Evolutionary conservation across 2,329 filamentous ascomycete species (phyloP), one percentile per base, ranked within the genome.

Genomic region (Fusarium succisae): DNA sequence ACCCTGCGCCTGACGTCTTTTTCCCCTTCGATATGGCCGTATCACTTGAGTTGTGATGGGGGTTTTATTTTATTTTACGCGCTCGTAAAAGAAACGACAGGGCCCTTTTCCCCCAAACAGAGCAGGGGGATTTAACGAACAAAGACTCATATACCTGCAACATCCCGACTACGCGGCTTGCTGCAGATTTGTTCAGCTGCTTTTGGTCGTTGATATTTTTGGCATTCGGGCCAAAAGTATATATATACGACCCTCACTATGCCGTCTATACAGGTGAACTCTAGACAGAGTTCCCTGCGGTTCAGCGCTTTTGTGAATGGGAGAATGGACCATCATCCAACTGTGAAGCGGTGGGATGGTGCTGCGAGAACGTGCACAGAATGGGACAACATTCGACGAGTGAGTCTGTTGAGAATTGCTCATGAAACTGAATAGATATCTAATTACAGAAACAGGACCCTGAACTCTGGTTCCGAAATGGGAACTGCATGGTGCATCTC

Each of bases 401-500:
- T 88, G 78, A 79, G 86, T 81, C 8, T 24, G 32, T 22, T 22
- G 39, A 28, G 18, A 20, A 28, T 8, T 26, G 3, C 20, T 15
- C 32, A 15, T 56, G 43, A 57, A 12, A n/a, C 38, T 20, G 12
- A 32, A 53, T 20, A 10, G 9, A 53, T n/a, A 35, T 51, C 72
- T 74, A 56, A 74, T 51, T 13, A 37, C n/a, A 45, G 8, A 55
- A 22, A 59, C 41, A 95, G 93, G 93, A 95, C 75, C 85, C 88
- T 6, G 93, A 94, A 73, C 84, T 96, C 6, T 95, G 91, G 91
- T 86, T 87, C 69, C 84, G 87, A 17, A 83, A 91, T 71, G 93
- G 91, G 20, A 90, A 94, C 78, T 95, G 93, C 76, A 85, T 90
- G 22, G 86, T 95, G 4, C 87, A 95, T 80, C 84, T 95, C 1